Base-by-base conservation (phyloP, 371 early-diverging fungal species). In the Lichtheimia ornata region DNA sequence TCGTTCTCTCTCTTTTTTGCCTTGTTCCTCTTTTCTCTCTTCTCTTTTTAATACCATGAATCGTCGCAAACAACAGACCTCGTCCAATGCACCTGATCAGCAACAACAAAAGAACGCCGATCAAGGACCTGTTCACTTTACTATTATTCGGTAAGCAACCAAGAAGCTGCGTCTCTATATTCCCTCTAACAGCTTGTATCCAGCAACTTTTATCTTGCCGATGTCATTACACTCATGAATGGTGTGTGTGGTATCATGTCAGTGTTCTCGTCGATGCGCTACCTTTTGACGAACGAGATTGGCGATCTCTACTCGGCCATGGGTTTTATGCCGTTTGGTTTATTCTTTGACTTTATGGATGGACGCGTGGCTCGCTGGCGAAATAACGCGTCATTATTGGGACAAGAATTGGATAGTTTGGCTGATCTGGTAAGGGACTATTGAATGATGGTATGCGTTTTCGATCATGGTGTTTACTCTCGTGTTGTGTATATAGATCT, bases 351-450 rank as follows among this genome's bases (percentile, higher is more conserved):
- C 72, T 80, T 91, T 53, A 72, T 95, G 61, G 95, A 94, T 62
- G 94, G 94, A 25, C 83, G 91, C 56, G 91, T 94, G n/a, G 94
- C 94, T 12, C 88, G 95, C 47, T 94, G 93, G 94, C 78, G 89
- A 62, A 84, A 88, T 30, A 84, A 89, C 28, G 78, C 87, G 30
- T 91, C 91, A 3, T 67, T 80, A 44, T 73, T 94, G 13, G 96
- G 93, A 5, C 91, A 91, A 66, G 93, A 91, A 60, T 66, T 93
- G 27, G 93, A 93, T 63, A 88, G 88, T 52, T 80, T 96, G 61
- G 93, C 96, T 18, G 96, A 96, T 76, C 77, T 93, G 72, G 91
- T 94, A 83, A 65, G 58, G 22, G 2, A 12, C 12, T 24, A 22
- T 24, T 2, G 12, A n/a, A 12, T 15, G 56, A 7, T 22, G 44